Evolutionary conservation across 352 stramenopile genomes (phyloP), one percentile per base, ranked within the genome.

Genomic region (Aphanomyces stellatus): DNA sequence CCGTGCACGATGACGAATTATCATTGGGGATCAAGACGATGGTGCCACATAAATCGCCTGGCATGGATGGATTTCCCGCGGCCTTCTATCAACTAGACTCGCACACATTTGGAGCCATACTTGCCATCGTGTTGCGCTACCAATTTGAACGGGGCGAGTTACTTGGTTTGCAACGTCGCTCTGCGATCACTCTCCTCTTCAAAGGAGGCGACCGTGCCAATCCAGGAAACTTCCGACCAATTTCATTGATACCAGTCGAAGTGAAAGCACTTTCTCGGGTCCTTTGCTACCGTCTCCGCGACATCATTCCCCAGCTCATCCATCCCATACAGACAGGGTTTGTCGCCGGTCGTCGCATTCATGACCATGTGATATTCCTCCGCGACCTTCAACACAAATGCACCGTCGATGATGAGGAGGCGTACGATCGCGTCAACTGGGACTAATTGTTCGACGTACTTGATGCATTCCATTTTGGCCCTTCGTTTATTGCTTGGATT

Each of bases 371-470:
- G 4, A 31, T 63, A 8, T 51, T 46, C 55, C 2, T 63, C 17
- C 31, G 24, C 43, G 55, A 63, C 30, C 13, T 63, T 17, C 55
- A 63, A 53, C 46, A 53, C 25, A 53, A 22, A 19, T 28, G 25
- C 25, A 53, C 2, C 10, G 19, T 53, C 17, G 22, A 46, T 31
- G 31, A 63, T 25, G 22, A 63, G 22, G 35, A 63, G 55, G 55
- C 55, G 2, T 63, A 53, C 28, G 55, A 63, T 46, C 40, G 55
- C 22, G 33, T 63, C 15, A 35, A 28, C 19, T 63, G 55, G 55
- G 24, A 24, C 43, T 46, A 46, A 5, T 8, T 63, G 43, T 31
- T 53, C 15, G 35, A 53, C 55, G 13, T 27, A 17, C 25, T 63
- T 15, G 31, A 7, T 24, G 25, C 37, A 0, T 63, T 63, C 1